A percentile compares a stretch with the other conserved stretches of the same genome.
Evolutionary conservation across 2,329 filamentous ascomycete species (phyloP).

Genomic region (Fusarium secorum): DNA sequence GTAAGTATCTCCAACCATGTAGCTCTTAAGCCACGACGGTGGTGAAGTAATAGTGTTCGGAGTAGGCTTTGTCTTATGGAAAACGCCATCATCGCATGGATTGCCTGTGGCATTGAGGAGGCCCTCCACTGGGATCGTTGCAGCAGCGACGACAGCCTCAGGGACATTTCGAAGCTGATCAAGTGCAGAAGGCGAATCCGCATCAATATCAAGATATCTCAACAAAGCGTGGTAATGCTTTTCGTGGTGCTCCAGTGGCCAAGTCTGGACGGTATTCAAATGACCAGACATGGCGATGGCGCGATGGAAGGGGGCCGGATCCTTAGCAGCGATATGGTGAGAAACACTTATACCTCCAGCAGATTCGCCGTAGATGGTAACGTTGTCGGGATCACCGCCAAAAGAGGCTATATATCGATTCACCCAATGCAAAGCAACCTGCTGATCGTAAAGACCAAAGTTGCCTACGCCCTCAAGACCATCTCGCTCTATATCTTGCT

Average conservation of each 20-base stretch:
- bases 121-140: constrained; percentile 15
- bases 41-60: constrained; percentile 2
- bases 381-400: background rate
- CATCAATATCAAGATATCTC: constrained; percentile 12
- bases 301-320: background rate
- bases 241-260: background rate
- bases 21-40: constrained; percentile 13
- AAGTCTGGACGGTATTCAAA: background rate
- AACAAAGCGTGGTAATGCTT: constrained; percentile 11
- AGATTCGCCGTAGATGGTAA: background rate
- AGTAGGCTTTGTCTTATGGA: background rate
- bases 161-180: constrained; percentile 13
- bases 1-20: constrained; percentile 20
- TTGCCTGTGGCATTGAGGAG: constrained; percentile 18
- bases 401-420: background rate
- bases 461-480: background rate
- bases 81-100: constrained; percentile 20
- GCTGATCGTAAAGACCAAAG: constrained; percentile 4
- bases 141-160: background rate
- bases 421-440: background rate
- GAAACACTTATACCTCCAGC: background rate
- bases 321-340: background rate
- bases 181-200: constrained; percentile 2
- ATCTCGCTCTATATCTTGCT: background rate
- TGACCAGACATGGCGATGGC: constrained; percentile 2